Conservation (phyloP, 2,329 filamentous ascomycete genomes). For the Phyllosticta capitalensis region DNA sequence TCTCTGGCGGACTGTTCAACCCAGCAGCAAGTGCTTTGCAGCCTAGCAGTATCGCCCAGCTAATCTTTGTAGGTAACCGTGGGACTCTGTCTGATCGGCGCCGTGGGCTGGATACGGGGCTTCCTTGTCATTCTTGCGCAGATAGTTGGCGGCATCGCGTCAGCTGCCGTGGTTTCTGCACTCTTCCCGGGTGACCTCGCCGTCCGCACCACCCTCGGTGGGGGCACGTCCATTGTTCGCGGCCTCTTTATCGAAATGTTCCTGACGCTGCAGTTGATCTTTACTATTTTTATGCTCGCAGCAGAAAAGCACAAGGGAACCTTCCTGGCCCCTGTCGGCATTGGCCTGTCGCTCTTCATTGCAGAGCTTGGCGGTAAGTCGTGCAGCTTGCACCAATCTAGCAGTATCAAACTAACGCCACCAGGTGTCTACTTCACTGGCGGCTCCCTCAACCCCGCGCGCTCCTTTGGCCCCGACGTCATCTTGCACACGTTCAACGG, state of each 20-base stretch:
- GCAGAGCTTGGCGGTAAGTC: constrained; percentile 34
- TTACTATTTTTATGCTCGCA: constrained; percentile 39
- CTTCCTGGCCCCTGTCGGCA: constrained; percentile 32
- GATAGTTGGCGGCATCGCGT: constrained; percentile 35
- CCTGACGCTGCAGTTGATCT: constrained; percentile 39
- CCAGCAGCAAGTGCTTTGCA: constrained; percentile 19
- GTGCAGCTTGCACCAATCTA: not conserved
- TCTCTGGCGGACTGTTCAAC: constrained; percentile 31
- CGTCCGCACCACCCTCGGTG: constrained; percentile 36
- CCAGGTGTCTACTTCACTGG: constrained; percentile 38
- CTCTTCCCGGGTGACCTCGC: constrained; percentile 37
- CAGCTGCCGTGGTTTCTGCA: constrained; percentile 35
- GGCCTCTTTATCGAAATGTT: constrained; percentile 44
- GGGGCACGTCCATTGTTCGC: constrained; percentile 32
- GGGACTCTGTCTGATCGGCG: constrained; percentile 39
- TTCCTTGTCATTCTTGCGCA: constrained; percentile 36
- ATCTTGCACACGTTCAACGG: constrained; percentile 31
- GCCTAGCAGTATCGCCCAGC: not conserved
- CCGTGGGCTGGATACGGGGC: constrained; percentile 36
- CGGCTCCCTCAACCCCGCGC: constrained; percentile 40
- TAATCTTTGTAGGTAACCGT: constrained; percentile 31
- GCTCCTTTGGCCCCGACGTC: constrained; percentile 41
- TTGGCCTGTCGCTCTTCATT: constrained; percentile 38
- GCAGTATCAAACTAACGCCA: not conserved
- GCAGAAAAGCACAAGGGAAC: constrained; percentile 33